Evolutionary conservation across 208 protist genomes (phyloP), one percentile per base, ranked within the genome.

Genomic region (Leishmania arabica): DNA sequence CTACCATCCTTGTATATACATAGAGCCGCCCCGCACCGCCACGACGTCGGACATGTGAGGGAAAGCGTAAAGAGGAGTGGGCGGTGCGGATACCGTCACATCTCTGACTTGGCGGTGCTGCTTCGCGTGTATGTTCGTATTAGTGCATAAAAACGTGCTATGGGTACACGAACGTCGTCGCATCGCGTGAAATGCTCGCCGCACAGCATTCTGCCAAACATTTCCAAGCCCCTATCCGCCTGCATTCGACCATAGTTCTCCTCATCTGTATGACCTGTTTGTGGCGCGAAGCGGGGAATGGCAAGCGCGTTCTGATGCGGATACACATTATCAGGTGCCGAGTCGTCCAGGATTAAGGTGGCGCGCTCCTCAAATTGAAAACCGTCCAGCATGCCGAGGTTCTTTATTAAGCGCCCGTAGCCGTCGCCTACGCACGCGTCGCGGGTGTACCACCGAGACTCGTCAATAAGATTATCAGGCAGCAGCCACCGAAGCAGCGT

Each of bases 281-380:
- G 78, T 47, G 89, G 82, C 27, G 88, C 87, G 83, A 95, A 96
- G 47, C 84, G 86, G 54, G 86, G 83, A 78, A 92, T 94, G 21
- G 86, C 90, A 7, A 96, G 51, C 1, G 89, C 93, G 47, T 97
- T 97, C 31, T 78, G 68, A 3, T 54, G 53, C 19, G 90, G 91
- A 47, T 93, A 78, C 40, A 84, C 88, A 69, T 92, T 92, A 42
- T 84, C 88, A 49, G 91, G 90, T 3, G 90, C 90, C 11, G 85
- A 86, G 84, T 97, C 90, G 73, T 97, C 93, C 66, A 97, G 72
- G 6, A 97, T 68, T 45, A 97, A 81, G 34, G 90, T 75, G 54
- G 73, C 82, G 24, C 84, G 78, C 17, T 81, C 78, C 47, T 88
- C 78, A 76, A 84, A 94, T 34, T 9, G 77, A n/a, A 66, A 80